These are phyloP conservation scores for Endothia cerciana DNA, from an alignment of 2,329 filamentous ascomycete genomes.

Conservation along the genomic window DNA sequence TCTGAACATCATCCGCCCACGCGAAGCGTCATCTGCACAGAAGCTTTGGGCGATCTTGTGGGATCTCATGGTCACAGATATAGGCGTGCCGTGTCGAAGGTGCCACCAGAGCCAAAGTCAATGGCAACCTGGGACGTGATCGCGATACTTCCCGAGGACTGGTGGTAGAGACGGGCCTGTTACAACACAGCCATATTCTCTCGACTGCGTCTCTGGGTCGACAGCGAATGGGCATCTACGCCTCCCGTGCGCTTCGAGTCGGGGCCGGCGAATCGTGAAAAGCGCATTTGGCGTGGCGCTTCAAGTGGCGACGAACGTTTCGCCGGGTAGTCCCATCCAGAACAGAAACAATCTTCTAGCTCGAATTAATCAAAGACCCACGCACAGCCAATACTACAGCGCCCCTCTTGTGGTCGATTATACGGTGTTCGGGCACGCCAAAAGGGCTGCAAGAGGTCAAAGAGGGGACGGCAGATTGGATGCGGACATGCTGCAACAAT, in stretches of 20 bases:
- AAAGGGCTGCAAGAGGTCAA: conserved; percentile 1
- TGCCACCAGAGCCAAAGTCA: too few relatives aligned
- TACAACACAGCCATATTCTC: neutral
- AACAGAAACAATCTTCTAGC: neutral
- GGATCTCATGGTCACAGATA: too few relatives aligned
- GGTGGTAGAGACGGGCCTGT: neutral
- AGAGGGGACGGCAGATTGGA: neutral
- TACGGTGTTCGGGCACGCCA: neutral
- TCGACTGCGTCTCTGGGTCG: neutral
- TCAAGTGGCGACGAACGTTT: neutral
- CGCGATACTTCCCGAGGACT: too few relatives aligned
- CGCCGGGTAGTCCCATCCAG: too few relatives aligned
- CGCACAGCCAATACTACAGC: neutral
- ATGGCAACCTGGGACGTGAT: neutral
- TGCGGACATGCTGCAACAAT: conserved; percentile 3
- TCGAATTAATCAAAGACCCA: neutral
- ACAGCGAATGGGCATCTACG: neutral
- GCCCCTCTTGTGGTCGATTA: neutral
- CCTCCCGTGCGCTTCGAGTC: neutral
- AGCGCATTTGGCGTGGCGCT: neutral
- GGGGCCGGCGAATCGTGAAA: neutral
- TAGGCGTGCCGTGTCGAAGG: too few relatives aligned
- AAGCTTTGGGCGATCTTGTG: too few relatives aligned
- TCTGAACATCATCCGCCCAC: too few relatives aligned
- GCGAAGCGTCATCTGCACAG: too few relatives aligned